phyloP scores from a whole-genome alignment of 2,329 filamentous ascomycete species.

The Pseudogymnoascus sp. region DNA sequence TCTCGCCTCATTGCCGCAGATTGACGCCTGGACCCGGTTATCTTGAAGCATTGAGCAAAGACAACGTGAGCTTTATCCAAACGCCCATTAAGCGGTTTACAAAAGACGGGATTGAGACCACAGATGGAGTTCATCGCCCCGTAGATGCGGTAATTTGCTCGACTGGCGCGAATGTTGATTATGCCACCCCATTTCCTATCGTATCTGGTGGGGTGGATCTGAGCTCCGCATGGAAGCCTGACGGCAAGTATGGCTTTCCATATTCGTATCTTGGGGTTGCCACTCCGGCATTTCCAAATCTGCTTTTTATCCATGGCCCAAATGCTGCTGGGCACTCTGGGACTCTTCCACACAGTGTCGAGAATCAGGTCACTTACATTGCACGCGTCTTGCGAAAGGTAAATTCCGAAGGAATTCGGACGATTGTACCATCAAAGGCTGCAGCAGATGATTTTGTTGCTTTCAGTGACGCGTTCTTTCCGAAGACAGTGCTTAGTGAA shows the following conservation, averaged over 20 bases:
- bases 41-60: conserved; percentile 54
- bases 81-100: conserved; percentile 53
- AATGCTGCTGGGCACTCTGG: conserved; percentile 53
- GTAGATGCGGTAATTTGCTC: conserved; percentile 62
- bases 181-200: conserved; percentile 55
- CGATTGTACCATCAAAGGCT: conserved; percentile 47
- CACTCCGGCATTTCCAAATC: conserved; percentile 59
- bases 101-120: conserved; percentile 50
- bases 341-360: conserved; percentile 59
- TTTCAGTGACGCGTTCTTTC: conserved; percentile 51
- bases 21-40: conserved; percentile 62
- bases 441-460: conserved; percentile 59
- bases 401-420: conserved; percentile 57
- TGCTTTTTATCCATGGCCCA: conserved; percentile 58
- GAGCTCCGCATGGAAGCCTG: conserved; percentile 47
- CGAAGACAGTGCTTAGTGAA: conserved; percentile 48
- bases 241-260: conserved; percentile 52
- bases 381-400: conserved; percentile 63
- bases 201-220: conserved; percentile 48
- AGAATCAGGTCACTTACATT: conserved; percentile 58
- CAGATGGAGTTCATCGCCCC: conserved; percentile 47
- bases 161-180: conserved; percentile 57
- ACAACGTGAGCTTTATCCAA: conserved; percentile 56
- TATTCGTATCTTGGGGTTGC: conserved; percentile 61
- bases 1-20: conserved; percentile 56